A percentile compares a stretch with the other conserved stretches of the same genome.
These are phyloP conservation scores for Rhexocercosporidium sp. DNA, from an alignment of 2,329 filamentous ascomycete genomes.

Conservation along the genomic window DNA sequence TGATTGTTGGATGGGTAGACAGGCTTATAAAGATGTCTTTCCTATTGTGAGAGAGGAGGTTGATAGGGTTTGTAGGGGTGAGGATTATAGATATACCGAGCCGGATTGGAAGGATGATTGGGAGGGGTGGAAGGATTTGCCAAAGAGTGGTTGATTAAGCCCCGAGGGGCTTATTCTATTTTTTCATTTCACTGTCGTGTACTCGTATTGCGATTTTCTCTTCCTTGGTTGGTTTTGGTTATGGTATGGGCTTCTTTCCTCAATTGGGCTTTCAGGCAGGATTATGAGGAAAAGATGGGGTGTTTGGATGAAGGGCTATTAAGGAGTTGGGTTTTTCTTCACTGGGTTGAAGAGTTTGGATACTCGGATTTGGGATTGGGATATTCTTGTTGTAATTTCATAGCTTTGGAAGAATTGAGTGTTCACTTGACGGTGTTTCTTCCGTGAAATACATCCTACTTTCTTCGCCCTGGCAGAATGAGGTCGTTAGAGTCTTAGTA, in stretches of 20 bases:
- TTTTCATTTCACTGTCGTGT: background rate
- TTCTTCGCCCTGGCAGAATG: no score
- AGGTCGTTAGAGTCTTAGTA: no score
- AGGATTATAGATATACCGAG: conserved; percentile 36
- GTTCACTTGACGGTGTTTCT: background rate
- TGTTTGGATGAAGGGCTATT: background rate
- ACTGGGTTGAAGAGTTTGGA: background rate
- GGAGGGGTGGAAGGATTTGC: conserved; percentile 21
- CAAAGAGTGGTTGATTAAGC: background rate
- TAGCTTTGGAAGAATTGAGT: background rate
- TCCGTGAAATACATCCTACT: no score
- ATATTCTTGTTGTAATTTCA: background rate
- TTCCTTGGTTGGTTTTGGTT: background rate
- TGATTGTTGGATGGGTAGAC: conserved; percentile 66
- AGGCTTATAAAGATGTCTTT: conserved; percentile 64
- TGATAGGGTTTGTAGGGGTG: conserved; percentile 51
- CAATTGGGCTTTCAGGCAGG: background rate
- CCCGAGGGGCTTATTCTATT: background rate
- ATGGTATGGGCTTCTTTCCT: background rate
- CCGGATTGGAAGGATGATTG: conserved; percentile 35
- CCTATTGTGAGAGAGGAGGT: conserved; percentile 60
- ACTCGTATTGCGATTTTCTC: background rate
- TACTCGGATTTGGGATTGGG: background rate
- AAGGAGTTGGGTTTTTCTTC: background rate
- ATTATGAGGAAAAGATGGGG: background rate